Percentiles rank a stretch among this genome's conserved stretches.
phyloP scores from a whole-genome alignment of 352 stramenopile genomes.

The Pythium diclinum region DNA sequence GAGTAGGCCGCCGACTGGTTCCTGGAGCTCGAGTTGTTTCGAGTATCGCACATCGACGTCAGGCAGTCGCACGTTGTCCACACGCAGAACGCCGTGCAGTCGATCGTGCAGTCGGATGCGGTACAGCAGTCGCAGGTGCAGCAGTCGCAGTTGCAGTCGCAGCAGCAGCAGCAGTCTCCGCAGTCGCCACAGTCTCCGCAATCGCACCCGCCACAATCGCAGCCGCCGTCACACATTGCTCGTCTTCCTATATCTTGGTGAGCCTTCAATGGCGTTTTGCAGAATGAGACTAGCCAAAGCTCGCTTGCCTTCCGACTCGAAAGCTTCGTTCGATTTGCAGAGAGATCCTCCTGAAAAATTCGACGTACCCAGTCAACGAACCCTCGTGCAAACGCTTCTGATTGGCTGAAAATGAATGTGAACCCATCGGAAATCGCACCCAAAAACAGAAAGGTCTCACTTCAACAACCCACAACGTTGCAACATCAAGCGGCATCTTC shows the following conservation, averaged over 20 bases:
- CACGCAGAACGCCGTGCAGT: constrained; percentile 6
- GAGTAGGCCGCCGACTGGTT: background rate
- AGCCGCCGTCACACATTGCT: constrained; percentile 11
- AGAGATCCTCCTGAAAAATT: background rate
- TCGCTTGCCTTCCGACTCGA: too few relatives aligned
- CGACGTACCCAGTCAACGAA: background rate
- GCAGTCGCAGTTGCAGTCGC: constrained; percentile 7
- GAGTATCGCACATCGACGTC: background rate
- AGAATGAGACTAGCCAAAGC: background rate
- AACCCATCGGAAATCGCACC: background rate
- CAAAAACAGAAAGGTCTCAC: background rate
- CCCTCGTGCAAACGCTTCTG: background rate
- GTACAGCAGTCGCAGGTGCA: constrained; percentile 2
- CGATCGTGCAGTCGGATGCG: background rate
- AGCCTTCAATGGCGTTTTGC: background rate
- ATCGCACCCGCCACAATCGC: constrained; percentile 1
- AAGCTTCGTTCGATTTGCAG: too few relatives aligned
- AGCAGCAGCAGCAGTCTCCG: constrained; percentile 4
- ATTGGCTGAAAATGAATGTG: background rate
- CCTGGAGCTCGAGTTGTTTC: background rate
- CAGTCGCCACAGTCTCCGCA: constrained; percentile 5
- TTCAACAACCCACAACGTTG: background rate
- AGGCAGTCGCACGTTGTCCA: background rate
- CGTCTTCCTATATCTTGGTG: background rate
- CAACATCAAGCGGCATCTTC: background rate